Base-by-base conservation (phyloP, 495 filamentous ascomycete species). In the Podospora didyma region DNA sequence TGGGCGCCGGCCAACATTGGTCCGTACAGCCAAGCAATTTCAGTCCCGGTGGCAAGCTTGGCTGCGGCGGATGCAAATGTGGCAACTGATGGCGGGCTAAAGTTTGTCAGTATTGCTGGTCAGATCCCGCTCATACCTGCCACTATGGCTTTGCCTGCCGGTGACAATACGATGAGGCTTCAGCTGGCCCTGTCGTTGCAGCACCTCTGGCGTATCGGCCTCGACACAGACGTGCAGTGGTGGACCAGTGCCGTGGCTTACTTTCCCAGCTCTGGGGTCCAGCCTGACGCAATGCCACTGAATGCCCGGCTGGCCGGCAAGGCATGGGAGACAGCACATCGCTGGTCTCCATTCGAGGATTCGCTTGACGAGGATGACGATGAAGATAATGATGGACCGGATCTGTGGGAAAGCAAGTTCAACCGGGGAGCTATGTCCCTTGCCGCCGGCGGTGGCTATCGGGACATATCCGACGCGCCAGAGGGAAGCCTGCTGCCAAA, bases 1-100 rank as follows among this genome's bases (percentile, higher is more conserved):
- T 99, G 94, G 94, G 95, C 94, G 1, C 94, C 94, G 0, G 92
- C 95, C 7, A 97, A 97, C 61, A 99, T 99, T 51, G 94, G 94
- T 0, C 94, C 95, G 0, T 99, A 99, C 69, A 95, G 90, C 12
- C 94, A 99, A 73, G 90, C 94, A 1, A 84, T 94, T 46, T 76
- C 83, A 17, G 69, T 84, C 19, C 84, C 84, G 28, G 55, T 82
- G 9, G 42, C 35, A 12, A 65, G 64, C 34, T 22, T 54, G 17
- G 4, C 47, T 21, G 41, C 56, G 14, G 46, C 54, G 19, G 28
- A 28, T 2, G 22, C 9, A 17, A 7, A 49, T 12, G 3, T 9
- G 19, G 19, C 0, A 12, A 23, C 12, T 9, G 28, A 23, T 0
- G 34, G 22, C 3, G 53, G 61, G 1, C 45, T 52, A 4, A 54